Base-by-base conservation (phyloP, 768 basidiomycete species). In the Leccinum obscurum region DNA sequence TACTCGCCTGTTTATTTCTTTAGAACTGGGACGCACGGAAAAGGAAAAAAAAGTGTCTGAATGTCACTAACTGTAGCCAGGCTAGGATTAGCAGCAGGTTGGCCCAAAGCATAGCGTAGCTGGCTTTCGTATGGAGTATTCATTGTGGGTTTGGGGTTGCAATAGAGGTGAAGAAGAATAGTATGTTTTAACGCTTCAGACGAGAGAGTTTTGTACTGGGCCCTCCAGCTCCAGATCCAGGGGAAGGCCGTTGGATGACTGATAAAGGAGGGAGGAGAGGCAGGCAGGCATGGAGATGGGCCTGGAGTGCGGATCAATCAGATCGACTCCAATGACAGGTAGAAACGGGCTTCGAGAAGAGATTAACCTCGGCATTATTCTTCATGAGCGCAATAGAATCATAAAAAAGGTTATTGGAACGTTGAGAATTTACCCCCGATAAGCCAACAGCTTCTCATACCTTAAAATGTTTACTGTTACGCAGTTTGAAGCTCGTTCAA, bases 141-240 rank as follows among this genome's bases (percentile, higher is more conserved):
- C 62, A 55, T 59, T 9, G 9, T 20, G 17, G 11, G 6, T 3
- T 26, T 1, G 2, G 6, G 14, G 5, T 39, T 17, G 44, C 17
- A 6, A 37, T 17, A 32, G 30, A 10, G 14, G 41, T 22, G 20
- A 30, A 32, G 10, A n/a, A 20, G 6, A 17, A 14, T 39, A 34
- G 34, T 11, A 11, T 34, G 34, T 34, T 34, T 39, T 39, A 6
- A 39, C 17, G 22, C 22, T 32, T 8, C 24, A 28, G 15, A 3
- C 20, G 24, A 3, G 15, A 14, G 15, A 46, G 10, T 46, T 46
- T 46, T 20, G n/a, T 15, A 3, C 13, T 7, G 14, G 15, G 20
- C n/a, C 3, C 44, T 64, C 62, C 62, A 64, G 41, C 17, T 41
- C 13, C 41, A 11, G 22, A 35, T 46, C 34, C 49, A 24, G 15